phyloP scores from a whole-genome alignment of 2,329 filamentous ascomycete genomes.

The Sarocladiaceae sp. region DNA sequence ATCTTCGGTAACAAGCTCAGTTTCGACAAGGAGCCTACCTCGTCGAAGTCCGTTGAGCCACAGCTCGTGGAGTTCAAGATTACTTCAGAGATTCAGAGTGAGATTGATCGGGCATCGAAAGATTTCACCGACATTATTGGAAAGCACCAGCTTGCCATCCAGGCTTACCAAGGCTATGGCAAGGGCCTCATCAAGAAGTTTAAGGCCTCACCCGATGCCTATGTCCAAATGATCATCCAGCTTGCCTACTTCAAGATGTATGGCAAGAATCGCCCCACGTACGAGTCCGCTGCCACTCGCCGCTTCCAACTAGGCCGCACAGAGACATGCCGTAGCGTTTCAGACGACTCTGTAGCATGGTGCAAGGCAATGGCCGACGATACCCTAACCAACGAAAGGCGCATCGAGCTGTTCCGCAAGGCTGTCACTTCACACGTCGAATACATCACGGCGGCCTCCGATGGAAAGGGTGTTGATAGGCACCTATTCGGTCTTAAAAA shows the following conservation, averaged over 20 bases:
- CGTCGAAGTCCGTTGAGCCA: slow-evolving; percentile 72
- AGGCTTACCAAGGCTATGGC: slow-evolving; percentile 95
- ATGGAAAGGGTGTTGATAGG: slow-evolving; percentile 90
- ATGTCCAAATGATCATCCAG: slow-evolving; percentile 98
- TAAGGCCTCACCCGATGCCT: slow-evolving; percentile 95
- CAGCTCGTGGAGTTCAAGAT: slow-evolving; percentile 73
- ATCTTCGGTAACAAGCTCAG: slow-evolving; percentile 96
- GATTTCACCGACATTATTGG: slow-evolving; percentile 81
- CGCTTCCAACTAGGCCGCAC: slow-evolving; percentile 96
- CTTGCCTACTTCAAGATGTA: slow-evolving; percentile 99
- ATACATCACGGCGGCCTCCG: slow-evolving; percentile 85
- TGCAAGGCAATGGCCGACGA: slow-evolving; percentile 81
- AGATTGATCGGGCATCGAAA: slow-evolving; percentile 72
- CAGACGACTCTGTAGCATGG: slow-evolving; percentile 86
- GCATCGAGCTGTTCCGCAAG: slow-evolving; percentile 72
- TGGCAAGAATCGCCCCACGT: slow-evolving; percentile 94
- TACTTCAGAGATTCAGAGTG: slow-evolving; percentile 65
- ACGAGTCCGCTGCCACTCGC: slow-evolving; percentile 91
- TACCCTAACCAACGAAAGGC: slow-evolving; percentile 56
- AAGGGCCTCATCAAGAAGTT: slow-evolving; percentile 99
- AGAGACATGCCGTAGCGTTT: slow-evolving; percentile 90
- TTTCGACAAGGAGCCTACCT: slow-evolving; percentile 43
- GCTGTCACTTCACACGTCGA: slow-evolving; percentile 79
- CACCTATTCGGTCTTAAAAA: slow-evolving; percentile 98
- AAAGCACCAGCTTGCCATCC: slow-evolving; percentile 85